Evolutionary conservation across 371 early-diverging fungal genomes (phyloP).

Genomic region (Mucor sp.): DNA sequence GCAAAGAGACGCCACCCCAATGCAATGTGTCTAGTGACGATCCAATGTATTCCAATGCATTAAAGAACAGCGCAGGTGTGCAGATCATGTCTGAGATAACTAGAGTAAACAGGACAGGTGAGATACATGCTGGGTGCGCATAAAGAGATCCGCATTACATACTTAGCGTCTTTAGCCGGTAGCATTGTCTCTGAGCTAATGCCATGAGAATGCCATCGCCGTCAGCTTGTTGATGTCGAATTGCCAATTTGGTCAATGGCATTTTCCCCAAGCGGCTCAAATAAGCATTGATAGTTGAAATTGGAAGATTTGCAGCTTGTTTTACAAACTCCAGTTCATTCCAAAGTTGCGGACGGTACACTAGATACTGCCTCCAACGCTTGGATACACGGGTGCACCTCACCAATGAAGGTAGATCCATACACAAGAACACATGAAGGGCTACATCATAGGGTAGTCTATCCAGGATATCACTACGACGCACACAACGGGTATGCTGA

Average conservation of each 20-base stretch:
- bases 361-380: conserved; percentile 23
- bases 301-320: conserved; percentile 1
- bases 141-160: background rate
- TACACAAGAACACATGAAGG: conserved; percentile 14
- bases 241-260: conserved; percentile 12
- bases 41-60: conserved; percentile 17
- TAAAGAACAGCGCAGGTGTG: conserved; percentile 21
- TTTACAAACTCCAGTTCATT: conserved; percentile 22
- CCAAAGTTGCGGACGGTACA: conserved; percentile 21
- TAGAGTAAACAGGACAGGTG: background rate
- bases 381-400: conserved; percentile 26
- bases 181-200: conserved; percentile 11
- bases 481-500: background rate
- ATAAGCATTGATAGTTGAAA: conserved; percentile 12
- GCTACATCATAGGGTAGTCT: conserved; percentile 28
- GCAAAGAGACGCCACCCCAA: conserved; percentile 28
- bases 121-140: background rate
- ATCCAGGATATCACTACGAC: conserved; percentile 15
- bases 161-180: conserved; percentile 24
- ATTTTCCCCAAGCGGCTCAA: conserved; percentile 21
- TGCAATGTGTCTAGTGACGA: conserved; percentile 15
- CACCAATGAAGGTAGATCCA: conserved; percentile 23
- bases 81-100: conserved; percentile 26
- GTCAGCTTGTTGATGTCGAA: conserved; percentile 18
- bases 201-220: conserved; percentile 23